Evolutionary conservation across 108 stramenopile species (phyloP), one percentile per base, ranked within the genome.

Genomic region (Cylindrotheca fusiformis): DNA sequence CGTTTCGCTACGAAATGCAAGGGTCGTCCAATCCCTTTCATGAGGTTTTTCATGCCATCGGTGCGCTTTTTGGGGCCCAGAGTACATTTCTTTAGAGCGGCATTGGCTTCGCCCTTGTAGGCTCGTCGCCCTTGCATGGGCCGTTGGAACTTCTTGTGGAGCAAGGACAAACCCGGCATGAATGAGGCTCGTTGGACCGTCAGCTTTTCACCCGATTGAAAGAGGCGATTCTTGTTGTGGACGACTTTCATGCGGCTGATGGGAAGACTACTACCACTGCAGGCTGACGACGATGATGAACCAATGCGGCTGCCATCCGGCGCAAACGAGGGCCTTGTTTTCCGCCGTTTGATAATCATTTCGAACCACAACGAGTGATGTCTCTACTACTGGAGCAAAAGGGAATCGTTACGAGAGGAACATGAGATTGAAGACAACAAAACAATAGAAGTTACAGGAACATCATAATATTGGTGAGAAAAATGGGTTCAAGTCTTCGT

Each of bases 61-160:
- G 81, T 75, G 41, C 87, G 61, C 29, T 80, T 68, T 50, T 72
- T 80, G 61, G 72, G 77, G 23, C 94, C 94, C 55, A 95, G 58
- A 8, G 75, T 66, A 25, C 68, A 69, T 1, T 26, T 24, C 29
- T 63, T 74, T 31, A 95, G 67, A 19, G 90, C 87, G 17, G 41
- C 55, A 49, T 95, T 80, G 46, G 86, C 82, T 41, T 44, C 48
- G 44, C 81, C 69, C 50, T 78, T 75, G 69, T 91, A 85, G 1
- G 79, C 75, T 1, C 90, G 81, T 24, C 94, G 87, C 73, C 82
- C 80, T 20, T 73, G 75, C 82, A 84, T 80, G 61, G 90, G 94
- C 0, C 94, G 86, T 68, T 84, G 87, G 58, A 95, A 95, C 18
- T 75, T 76, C 32, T 86, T 80, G 3, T 65, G 67, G 1, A 91